A percentile compares a stretch with the other conserved stretches of the same genome.
These are phyloP conservation scores for Anthostomella pinea DNA, from an alignment of 2,329 filamentous ascomycete species.

Conservation along the genomic window DNA sequence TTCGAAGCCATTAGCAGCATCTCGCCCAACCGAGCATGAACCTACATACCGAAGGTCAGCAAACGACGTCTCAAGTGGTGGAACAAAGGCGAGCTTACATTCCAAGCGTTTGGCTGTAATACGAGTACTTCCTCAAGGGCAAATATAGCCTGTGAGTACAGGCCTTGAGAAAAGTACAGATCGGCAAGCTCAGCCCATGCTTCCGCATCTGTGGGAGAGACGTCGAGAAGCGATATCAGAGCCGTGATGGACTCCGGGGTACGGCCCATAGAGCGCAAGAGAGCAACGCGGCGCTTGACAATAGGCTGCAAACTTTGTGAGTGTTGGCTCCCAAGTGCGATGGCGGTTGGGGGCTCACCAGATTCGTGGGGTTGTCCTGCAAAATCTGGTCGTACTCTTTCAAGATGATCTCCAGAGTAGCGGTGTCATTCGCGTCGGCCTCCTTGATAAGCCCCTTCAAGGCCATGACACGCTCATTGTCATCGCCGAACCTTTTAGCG, in stretches of 20 bases:
- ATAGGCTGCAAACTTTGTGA: constrained; percentile 58
- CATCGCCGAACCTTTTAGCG: constrained; percentile 73
- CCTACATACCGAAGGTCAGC: constrained; percentile 47
- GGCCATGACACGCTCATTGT: constrained; percentile 84
- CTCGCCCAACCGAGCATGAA: constrained; percentile 85
- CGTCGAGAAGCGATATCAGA: constrained; percentile 73
- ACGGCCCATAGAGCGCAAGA: constrained; percentile 72
- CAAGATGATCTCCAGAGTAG: constrained; percentile 66
- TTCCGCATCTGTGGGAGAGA: constrained; percentile 85
- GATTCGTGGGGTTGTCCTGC: constrained; percentile 70
- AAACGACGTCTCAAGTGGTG: constrained; percentile 6
- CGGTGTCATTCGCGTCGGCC: constrained; percentile 66
- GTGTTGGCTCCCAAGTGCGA: constrained; percentile 3
- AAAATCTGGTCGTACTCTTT: constrained; percentile 76
- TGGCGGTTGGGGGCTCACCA: constrained; percentile 54
- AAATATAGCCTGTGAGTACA: constrained; percentile 81
- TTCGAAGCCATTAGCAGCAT: constrained; percentile 69
- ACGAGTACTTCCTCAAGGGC: constrained; percentile 88
- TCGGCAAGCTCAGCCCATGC: constrained; percentile 91
- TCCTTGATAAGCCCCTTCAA: constrained; percentile 81
- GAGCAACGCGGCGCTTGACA: constrained; percentile 76
- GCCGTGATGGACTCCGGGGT: constrained; percentile 70
- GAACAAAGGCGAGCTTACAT: constrained; percentile 55
- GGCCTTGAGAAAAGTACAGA: constrained; percentile 75
- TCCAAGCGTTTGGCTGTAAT: constrained; percentile 90